Evolutionary conservation across 2,329 filamentous ascomycete genomes (phyloP), one percentile per base, ranked within the genome.

Genomic region (Raffaelea arxii): DNA sequence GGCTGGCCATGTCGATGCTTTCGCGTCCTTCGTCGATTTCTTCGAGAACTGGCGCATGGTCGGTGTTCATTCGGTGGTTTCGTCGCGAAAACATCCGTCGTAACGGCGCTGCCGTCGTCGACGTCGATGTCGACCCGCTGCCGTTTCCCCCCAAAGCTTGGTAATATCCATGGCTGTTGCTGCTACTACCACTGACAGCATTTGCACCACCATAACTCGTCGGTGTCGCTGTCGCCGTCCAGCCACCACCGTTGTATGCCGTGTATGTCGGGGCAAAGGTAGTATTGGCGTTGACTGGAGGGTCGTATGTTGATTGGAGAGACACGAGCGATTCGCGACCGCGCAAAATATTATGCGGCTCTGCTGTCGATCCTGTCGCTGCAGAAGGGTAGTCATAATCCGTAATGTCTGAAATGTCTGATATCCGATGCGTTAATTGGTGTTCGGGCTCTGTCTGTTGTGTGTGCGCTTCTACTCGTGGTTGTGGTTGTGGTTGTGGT

Each of bases 241-340:
- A 18, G 19, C 16, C 32, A 5, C 16, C 14, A 7, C 7, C 32
- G 25, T 6, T 21, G 5, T 30, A 27, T 32, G 24, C 23, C 27
- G 3, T 25, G 43, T 6, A 38, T 10, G 18, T 12, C 11, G 9
- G 12, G 38, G 10, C 9, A 30, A 16, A n/a, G 7, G 32, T 39
- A 18, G 49, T 47, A 41, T 46, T 46, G 24, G 40, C 46, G 36
- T 37, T 43, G 43, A 46, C 22, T 12, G 25, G 9, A 11, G 37
- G 46, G 47, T 42, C 36, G 38, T 46, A 46, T 30, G 40, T 30
- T 1, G 67, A 64, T 43, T 63, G 59, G n/a, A 69, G 54, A 4
- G 68, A 69, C 18, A 64, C 61, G 44, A 68, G 57, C 14, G 67
- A 66, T 44, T 64, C 63, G 19, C 62, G 63, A 14, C 59, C 60